phyloP scores from a whole-genome alignment of 164 flowering plant genomes.

The Nymphaea colorata region DNA sequence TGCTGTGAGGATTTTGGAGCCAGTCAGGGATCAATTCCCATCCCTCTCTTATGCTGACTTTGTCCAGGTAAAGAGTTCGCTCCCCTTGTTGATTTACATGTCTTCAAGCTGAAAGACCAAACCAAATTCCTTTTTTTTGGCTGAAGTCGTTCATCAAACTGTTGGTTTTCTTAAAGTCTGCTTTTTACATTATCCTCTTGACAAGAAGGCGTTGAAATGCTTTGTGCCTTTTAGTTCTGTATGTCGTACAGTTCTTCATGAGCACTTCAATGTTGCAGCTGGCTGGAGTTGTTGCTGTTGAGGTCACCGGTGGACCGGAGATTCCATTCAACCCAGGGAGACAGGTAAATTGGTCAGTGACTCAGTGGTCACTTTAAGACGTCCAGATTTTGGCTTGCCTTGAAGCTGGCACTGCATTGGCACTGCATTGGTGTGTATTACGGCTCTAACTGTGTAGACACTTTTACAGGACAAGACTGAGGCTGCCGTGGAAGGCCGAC shows the following conservation, averaged over 20 bases:
- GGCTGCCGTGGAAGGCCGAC: constrained; percentile 90
- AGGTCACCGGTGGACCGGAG: constrained; percentile 85
- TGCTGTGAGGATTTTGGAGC: constrained; percentile 69
- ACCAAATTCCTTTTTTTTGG: too few relatives aligned
- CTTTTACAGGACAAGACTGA: constrained; percentile 59
- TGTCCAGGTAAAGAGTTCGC: constrained; percentile 43
- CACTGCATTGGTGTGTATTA: too few relatives aligned
- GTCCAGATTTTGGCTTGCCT: too few relatives aligned
- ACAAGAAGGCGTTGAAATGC: too few relatives aligned
- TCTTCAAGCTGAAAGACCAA: too few relatives aligned
- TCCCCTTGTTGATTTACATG: not conserved
- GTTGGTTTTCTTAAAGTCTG: too few relatives aligned
- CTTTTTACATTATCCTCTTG: too few relatives aligned
- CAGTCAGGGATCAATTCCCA: constrained; percentile 80
- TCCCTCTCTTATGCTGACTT: constrained; percentile 62
- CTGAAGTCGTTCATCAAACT: too few relatives aligned
- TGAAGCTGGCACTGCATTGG: too few relatives aligned
- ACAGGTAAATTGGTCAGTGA: constrained; percentile 33
- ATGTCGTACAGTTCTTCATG: not conserved
- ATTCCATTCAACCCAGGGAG: constrained; percentile 90
- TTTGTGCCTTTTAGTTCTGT: too few relatives aligned
- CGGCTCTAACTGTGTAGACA: too few relatives aligned
- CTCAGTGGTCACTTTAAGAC: too few relatives aligned
- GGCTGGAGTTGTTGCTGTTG: constrained; percentile 88
- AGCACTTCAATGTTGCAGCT: constrained; percentile 27